These are phyloP conservation scores for Dicorynia guianensis DNA, from an alignment of 306 rosid species.

Conservation along the genomic window DNA sequence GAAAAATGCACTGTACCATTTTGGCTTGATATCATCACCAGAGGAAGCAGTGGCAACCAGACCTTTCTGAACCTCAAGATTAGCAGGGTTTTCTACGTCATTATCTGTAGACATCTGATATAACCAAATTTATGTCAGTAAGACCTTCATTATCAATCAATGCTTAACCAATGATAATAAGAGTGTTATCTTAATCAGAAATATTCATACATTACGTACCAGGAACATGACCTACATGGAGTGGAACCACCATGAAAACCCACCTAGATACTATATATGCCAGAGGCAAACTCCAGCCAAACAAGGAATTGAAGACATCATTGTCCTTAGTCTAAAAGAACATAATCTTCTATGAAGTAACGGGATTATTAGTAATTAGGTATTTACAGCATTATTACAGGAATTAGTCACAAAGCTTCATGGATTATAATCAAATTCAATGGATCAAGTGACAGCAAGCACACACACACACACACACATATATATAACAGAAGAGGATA, in stretches of 20 bases:
- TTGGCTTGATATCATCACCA: constrained; percentile 42
- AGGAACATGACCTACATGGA: background rate
- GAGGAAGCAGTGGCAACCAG: constrained; percentile 37
- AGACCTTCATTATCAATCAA: background rate
- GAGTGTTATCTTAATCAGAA: background rate
- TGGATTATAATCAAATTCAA: background rate
- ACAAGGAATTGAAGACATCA: background rate
- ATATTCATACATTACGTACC: background rate
- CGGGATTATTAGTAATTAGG: background rate
- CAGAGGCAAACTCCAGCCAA: background rate
- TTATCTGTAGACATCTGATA: constrained; percentile 56
- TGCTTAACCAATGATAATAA: background rate
- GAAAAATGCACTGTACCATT: constrained; percentile 51
- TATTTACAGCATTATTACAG: background rate
- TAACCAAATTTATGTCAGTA: constrained; percentile 23
- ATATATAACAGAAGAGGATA: too few relatives aligned
- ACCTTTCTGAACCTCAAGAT: constrained; percentile 42
- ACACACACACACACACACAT: too few relatives aligned
- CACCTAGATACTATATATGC: background rate
- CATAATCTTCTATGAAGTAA: background rate
- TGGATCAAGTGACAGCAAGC: background rate
- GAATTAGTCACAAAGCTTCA: background rate
- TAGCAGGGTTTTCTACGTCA: constrained; percentile 56
- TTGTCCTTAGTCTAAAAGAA: background rate
- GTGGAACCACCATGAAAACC: background rate